Evolutionary conservation across 208 protist species (phyloP).

Genomic region (Leishmania tropica): DNA sequence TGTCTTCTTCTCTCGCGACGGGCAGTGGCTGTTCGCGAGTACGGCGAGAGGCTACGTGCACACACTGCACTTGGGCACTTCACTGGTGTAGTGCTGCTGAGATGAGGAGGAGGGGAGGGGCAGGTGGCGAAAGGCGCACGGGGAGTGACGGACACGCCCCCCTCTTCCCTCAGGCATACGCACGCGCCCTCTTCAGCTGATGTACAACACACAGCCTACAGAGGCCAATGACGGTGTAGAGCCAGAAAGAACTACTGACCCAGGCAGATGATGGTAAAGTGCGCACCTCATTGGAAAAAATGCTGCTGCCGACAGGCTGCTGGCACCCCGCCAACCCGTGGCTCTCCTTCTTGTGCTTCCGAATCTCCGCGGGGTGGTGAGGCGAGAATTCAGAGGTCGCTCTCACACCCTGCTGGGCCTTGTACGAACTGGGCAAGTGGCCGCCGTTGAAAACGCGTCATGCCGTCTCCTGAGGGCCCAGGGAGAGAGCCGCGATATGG

Average conservation of each 20-base stretch:
- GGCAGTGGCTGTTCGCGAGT: conserved; percentile 63
- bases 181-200: not conserved
- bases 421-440: not conserved
- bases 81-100: not conserved
- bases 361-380: not conserved
- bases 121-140: not conserved
- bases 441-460: not conserved
- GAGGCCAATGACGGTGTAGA: not conserved
- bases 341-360: not conserved
- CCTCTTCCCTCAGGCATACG: no score
- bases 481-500: not conserved
- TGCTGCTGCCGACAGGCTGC: not conserved
- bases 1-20: conserved; percentile 63
- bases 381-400: not conserved
- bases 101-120: not conserved
- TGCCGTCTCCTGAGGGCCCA: not conserved
- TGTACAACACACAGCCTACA: not conserved
- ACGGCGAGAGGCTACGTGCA: conserved; percentile 52
- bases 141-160: not conserved
- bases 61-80: conserved; percentile 41
- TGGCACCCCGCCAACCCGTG: not conserved
- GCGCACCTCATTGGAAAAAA: not conserved
- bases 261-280: not conserved
- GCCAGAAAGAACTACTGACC: not conserved
- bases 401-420: not conserved